Evolutionary conservation across 768 basidiomycete species (phyloP).

Genomic region (Hebeloma cylindrosporum): DNA sequence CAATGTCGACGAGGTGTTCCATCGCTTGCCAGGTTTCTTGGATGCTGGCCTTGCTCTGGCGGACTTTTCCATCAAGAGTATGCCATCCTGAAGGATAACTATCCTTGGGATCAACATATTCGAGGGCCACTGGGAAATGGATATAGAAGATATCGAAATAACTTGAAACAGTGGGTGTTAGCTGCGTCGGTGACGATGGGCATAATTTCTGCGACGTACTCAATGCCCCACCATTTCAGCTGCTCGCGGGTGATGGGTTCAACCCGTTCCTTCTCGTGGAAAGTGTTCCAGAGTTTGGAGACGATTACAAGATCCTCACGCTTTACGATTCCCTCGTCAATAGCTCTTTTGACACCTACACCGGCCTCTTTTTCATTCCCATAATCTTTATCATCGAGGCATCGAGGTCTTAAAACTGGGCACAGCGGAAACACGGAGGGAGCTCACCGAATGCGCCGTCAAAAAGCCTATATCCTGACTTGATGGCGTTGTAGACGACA

Average conservation of each 20-base stretch:
- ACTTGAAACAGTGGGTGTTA: conserved; percentile 7
- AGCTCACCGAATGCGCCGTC: conserved; percentile 64
- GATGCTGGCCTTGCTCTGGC: conserved; percentile 66
- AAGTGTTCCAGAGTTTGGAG: conserved; percentile 92
- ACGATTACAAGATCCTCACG: conserved; percentile 89
- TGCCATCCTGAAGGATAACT: conserved; percentile 86
- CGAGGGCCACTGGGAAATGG: conserved; percentile 83
- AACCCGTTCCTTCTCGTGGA: conserved; percentile 78
- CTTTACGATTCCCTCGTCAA: conserved; percentile 79
- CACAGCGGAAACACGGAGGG: not conserved
- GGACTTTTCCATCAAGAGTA: conserved; percentile 68
- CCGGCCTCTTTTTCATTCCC: conserved; percentile 90
- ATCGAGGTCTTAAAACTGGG: conserved; percentile 5
- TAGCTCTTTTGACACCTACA: conserved; percentile 73
- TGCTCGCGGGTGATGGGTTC: conserved; percentile 44
- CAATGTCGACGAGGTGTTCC: conserved; percentile 75
- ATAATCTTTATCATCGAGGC: conserved; percentile 51
- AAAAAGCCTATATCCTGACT: conserved; percentile 82
- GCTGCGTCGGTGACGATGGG: not conserved
- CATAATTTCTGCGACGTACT: conserved; percentile 36
- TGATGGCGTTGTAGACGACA: conserved; percentile 84
- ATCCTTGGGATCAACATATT: conserved; percentile 74
- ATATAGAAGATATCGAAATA: conserved; percentile 82
- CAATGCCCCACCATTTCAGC: conserved; percentile 78
- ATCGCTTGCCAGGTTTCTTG: conserved; percentile 84